Conservation (phyloP, 331 rosid genomes). For the Arachis monticola region DNA sequence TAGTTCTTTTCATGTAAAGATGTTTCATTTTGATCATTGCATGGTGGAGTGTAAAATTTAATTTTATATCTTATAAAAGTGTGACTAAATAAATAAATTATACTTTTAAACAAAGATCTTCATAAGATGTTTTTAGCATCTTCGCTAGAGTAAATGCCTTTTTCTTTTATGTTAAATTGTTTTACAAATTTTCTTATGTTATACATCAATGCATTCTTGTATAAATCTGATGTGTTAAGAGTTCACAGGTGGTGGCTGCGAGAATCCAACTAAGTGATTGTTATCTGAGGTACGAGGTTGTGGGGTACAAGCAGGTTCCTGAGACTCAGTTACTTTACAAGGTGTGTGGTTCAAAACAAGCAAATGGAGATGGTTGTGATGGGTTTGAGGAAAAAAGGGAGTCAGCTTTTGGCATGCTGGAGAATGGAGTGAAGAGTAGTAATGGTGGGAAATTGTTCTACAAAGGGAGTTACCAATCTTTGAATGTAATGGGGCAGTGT, state of each 20-base stretch:
- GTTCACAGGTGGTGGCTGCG: slow-evolving; percentile 46
- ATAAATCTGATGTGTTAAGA: too few species aligned
- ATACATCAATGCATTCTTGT: too few species aligned
- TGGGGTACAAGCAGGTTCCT: slow-evolving; percentile 63
- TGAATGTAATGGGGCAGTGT: slow-evolving; percentile 85
- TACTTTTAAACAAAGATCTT: too few species aligned
- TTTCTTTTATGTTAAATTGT: too few species aligned
- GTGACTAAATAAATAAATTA: too few species aligned
- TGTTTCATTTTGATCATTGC: too few species aligned
- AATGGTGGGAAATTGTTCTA: slow-evolving; percentile 57
- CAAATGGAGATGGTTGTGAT: slow-evolving; percentile 18
- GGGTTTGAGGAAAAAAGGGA: slow-evolving; percentile 57
- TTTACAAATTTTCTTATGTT: too few species aligned
- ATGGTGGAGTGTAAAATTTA: too few species aligned
- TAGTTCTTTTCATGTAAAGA: too few species aligned
- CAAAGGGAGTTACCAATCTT: slow-evolving; percentile 59
- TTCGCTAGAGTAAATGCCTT: too few species aligned
- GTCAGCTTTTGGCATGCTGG: slow-evolving; percentile 59
- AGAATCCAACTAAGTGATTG: slow-evolving; percentile 71
- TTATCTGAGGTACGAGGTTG: slow-evolving; percentile 60
- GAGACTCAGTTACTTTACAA: slow-evolving; percentile 59
- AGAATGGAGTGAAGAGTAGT: slow-evolving; percentile 55
- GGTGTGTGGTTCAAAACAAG: slow-evolving; percentile 56
- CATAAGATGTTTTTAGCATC: too few species aligned
- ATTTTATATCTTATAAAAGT: too few species aligned